These are phyloP conservation scores for Pseudocercospora musae DNA, from an alignment of 2,329 filamentous ascomycete species.

Conservation along the genomic window DNA sequence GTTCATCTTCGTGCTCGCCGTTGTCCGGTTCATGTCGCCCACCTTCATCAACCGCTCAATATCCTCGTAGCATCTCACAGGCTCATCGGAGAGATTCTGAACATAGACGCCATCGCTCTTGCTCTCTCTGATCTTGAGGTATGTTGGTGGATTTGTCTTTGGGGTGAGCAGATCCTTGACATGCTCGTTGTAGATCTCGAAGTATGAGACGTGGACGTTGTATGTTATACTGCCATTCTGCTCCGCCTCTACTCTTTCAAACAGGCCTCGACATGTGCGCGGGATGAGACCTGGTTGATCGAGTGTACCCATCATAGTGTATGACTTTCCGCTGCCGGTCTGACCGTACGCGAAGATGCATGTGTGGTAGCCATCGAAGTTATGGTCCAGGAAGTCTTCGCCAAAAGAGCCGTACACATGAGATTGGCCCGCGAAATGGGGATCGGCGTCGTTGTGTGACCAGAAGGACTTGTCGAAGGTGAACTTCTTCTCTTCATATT, in stretches of 20 bases:
- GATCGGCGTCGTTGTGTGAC: slow-evolving; percentile 77
- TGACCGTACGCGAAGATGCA: slow-evolving; percentile 99
- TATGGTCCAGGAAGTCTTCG: slow-evolving; percentile 97
- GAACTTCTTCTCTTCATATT: slow-evolving; percentile 83
- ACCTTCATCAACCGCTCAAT: slow-evolving; percentile 87
- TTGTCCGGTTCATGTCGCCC: slow-evolving; percentile 83
- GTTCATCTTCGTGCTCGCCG: slow-evolving; percentile 97
- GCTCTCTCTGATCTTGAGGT: slow-evolving; percentile 95
- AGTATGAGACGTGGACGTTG: slow-evolving; percentile 96
- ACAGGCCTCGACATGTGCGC: slow-evolving; percentile 91
- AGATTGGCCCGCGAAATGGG: slow-evolving; percentile 86
- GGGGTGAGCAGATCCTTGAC: slow-evolving; percentile 89
- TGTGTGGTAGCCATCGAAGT: slow-evolving; percentile 98
- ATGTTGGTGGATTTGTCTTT: slow-evolving; percentile 74
- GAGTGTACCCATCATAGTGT: slow-evolving; percentile 91
- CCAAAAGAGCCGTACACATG: slow-evolving; percentile 92
- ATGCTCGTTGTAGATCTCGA: slow-evolving; percentile 99
- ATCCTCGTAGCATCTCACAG: slow-evolving; percentile 81
- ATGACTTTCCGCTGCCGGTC: slow-evolving; percentile 95
- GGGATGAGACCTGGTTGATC: slow-evolving; percentile 90
- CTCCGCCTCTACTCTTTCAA: slow-evolving; percentile 82
- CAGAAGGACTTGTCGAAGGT: slow-evolving; percentile 98
- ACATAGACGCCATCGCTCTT: slow-evolving; percentile 94
- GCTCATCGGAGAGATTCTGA: slow-evolving; percentile 90
- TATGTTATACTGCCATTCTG: slow-evolving; percentile 91